phyloP scores from a whole-genome alignment of 1,284 basidiomycete species.

The Cutaneotrichosporon sp. region DNA sequence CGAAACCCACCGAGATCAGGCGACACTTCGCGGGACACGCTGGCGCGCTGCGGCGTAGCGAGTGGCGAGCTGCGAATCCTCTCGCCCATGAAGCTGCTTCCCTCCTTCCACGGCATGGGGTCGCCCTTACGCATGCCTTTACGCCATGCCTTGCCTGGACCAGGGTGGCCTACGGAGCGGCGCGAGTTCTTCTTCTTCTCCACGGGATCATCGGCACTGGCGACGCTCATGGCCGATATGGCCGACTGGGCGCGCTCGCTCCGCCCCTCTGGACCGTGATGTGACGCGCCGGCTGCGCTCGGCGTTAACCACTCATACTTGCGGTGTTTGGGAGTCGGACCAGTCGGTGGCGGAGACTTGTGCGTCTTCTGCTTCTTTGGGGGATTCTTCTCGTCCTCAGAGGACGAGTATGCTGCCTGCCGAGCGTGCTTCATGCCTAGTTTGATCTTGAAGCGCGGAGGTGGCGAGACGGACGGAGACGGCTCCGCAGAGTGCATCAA shows the following conservation, averaged over 20 bases:
- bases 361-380: conserved; percentile 7
- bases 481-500: conserved; percentile 8
- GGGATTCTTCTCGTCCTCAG: conserved; percentile 30
- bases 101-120: conserved; percentile 33
- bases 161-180: conserved; percentile 22
- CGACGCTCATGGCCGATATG: conserved; percentile 9
- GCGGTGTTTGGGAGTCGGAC: conserved; percentile 21
- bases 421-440: conserved; percentile 33
- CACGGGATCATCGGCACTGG: conserved; percentile 6
- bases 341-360: conserved; percentile 14
- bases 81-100: conserved; percentile 21
- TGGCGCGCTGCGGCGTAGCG: conserved; percentile 21
- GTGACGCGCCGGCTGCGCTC: conserved; percentile 38
- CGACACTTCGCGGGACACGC: conserved; percentile 30
- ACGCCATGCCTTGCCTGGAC: conserved; percentile 44
- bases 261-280: conserved; percentile 38
- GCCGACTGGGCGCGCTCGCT: conserved; percentile 7
- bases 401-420: conserved; percentile 35
- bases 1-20: conserved; percentile 33
- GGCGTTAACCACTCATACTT: conserved; percentile 49
- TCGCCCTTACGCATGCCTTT: conserved; percentile 47
- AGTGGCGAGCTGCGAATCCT: conserved; percentile 13
- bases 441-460: conserved; percentile 42
- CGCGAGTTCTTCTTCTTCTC: conserved; percentile 25
- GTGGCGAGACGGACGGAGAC: conserved; percentile 28